Conservation (phyloP, 257 asterid genomes). For the Oldenlandia corymbosa region DNA sequence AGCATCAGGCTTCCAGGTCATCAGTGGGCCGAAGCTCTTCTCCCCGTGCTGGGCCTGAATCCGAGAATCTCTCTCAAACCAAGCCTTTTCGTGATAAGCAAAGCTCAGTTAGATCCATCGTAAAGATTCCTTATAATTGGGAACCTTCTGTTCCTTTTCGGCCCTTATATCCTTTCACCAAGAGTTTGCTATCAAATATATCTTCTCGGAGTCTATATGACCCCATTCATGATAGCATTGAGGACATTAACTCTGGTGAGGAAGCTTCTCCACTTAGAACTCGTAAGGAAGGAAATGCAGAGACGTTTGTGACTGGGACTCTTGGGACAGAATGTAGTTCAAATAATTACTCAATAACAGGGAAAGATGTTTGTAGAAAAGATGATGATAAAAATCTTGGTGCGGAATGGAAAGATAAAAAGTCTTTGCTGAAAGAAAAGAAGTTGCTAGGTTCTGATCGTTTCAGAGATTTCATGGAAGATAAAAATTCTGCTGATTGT, state of each 20-base stretch:
- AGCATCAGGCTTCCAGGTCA: slow-evolving; percentile 33
- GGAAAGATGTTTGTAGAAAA: slow-evolving; percentile 16
- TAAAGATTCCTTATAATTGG: slow-evolving; percentile 49
- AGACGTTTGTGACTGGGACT: slow-evolving; percentile 19
- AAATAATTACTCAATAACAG: slow-evolving; percentile 16
- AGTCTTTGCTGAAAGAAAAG: slow-evolving; percentile 34
- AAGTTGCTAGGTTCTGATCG: slow-evolving; percentile 30
- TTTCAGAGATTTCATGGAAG: slow-evolving; percentile 29
- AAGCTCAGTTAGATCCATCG: slow-evolving; percentile 22
- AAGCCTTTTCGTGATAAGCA: slow-evolving; percentile 26
- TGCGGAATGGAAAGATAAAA: slow-evolving; percentile 16
- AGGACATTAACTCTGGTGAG: slow-evolving; percentile 40
- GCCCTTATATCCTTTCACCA: slow-evolving; percentile 59
- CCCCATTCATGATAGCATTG: slow-evolving; percentile 43
- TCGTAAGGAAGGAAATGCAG: slow-evolving; percentile 27
- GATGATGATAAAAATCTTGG: slow-evolving; percentile 20
- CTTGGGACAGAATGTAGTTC: slow-evolving; percentile 27
- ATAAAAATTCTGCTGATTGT: slow-evolving; percentile 26
- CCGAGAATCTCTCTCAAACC: slow-evolving; percentile 28
- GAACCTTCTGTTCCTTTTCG: slow-evolving; percentile 69
- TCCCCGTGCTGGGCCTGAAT: slow-evolving; percentile 39
- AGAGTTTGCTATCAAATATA: slow-evolving; percentile 27
- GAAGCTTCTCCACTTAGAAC: slow-evolving; percentile 41
- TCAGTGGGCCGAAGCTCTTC: slow-evolving; percentile 37
- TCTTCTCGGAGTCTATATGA: slow-evolving; percentile 39